phyloP scores from a whole-genome alignment of 208 protist species.

The Sergeia podlipaevii region DNA sequence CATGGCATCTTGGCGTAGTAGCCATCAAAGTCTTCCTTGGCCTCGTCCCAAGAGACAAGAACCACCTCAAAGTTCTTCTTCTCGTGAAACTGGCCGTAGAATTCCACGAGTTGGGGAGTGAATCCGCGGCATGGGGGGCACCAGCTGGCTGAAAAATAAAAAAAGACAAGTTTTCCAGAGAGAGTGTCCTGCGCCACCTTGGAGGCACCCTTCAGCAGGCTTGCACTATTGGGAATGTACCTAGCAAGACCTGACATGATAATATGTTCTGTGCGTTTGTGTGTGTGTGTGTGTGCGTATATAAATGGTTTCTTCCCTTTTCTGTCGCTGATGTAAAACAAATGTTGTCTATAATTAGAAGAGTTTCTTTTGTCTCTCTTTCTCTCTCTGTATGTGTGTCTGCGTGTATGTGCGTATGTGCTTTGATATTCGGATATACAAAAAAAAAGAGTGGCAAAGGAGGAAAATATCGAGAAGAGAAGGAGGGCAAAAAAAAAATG shows the following conservation, averaged over 20 bases:
- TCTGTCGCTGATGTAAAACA: not conserved
- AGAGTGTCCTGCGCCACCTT: constrained; percentile 9
- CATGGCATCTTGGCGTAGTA: constrained; percentile 57
- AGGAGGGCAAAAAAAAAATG: not conserved
- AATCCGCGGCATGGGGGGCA: constrained; percentile 84
- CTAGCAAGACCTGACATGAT: constrained; percentile 33
- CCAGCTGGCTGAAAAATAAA: constrained; percentile 89
- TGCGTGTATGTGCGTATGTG: not conserved
- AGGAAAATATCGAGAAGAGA: not conserved
- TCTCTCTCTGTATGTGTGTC: constrained; percentile 13
- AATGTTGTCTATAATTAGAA: constrained; percentile 3
- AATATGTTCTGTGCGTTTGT: constrained; percentile 5
- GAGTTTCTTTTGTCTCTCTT: constrained; percentile 1
- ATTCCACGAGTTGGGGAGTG: constrained; percentile 66
- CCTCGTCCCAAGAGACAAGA: constrained; percentile 41
- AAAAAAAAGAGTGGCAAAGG: constrained; percentile 6
- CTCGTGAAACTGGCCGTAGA: constrained; percentile 40
- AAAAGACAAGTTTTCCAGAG: constrained; percentile 32
- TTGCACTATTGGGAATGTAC: constrained; percentile 14
- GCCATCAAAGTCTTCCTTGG: constrained; percentile 20
- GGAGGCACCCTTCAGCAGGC: constrained; percentile 18
- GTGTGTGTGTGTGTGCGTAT: not conserved
- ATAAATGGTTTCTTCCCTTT: not conserved
- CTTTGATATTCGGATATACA: not conserved
- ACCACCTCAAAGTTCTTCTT: constrained; percentile 60